Evolutionary conservation across 495 filamentous ascomycete species (phyloP).

Genomic region (Daldinia grandis): DNA sequence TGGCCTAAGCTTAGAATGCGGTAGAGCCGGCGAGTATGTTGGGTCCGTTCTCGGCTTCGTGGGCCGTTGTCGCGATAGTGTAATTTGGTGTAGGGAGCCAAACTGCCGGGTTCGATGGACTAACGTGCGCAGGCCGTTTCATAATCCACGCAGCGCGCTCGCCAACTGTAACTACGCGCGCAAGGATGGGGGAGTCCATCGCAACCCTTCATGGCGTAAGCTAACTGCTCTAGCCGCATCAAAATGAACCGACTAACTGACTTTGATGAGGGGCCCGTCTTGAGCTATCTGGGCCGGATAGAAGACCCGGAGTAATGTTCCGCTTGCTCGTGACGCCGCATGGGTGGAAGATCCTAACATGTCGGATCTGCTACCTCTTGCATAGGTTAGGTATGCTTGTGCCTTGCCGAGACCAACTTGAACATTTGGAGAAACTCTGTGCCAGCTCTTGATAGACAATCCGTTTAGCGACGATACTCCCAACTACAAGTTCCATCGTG

Average conservation of each 20-base stretch:
- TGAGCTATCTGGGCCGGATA: slow-evolving; percentile 18
- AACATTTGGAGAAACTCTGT: slow-evolving; percentile 16
- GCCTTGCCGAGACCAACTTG: slow-evolving; percentile 12
- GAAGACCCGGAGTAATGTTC: slow-evolving; percentile 22
- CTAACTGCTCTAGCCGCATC: slow-evolving; percentile 25
- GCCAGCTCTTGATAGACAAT: slow-evolving; percentile 8
- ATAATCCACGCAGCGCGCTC: slow-evolving; percentile 21
- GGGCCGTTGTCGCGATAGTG: slow-evolving; percentile 31
- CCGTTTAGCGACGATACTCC: background rate
- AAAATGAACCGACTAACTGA: slow-evolving; percentile 7
- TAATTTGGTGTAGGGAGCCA: slow-evolving; percentile 24
- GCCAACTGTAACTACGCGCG: slow-evolving; percentile 16
- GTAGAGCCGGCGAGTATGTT: slow-evolving; percentile 15
- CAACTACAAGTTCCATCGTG: background rate
- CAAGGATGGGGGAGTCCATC: slow-evolving; percentile 9
- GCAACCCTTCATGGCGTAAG: slow-evolving; percentile 13
- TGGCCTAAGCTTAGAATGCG: slow-evolving; percentile 14
- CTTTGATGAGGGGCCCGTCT: slow-evolving; percentile 19
- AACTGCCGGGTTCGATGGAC: slow-evolving; percentile 32
- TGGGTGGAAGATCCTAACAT: slow-evolving; percentile 14
- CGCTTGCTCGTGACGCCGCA: slow-evolving; percentile 17
- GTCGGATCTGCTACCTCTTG: slow-evolving; percentile 27
- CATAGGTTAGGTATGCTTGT: slow-evolving; percentile 28
- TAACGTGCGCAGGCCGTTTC: slow-evolving; percentile 31
- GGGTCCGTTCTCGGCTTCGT: slow-evolving; percentile 20